phyloP scores from a whole-genome alignment of 1,139 yeast species.

The Kurtzmaniella natalensis region DNA sequence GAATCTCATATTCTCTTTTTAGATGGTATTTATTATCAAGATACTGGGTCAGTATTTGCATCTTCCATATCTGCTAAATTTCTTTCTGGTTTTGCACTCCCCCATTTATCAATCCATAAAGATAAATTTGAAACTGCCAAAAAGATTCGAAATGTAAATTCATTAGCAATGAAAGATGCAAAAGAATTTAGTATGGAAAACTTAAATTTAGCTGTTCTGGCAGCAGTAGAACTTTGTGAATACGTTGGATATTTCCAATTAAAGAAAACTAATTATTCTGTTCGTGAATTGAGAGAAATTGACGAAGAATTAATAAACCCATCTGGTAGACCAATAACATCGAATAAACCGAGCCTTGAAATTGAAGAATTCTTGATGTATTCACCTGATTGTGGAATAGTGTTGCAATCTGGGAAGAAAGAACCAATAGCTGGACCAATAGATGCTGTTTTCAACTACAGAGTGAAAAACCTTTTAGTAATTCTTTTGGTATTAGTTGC shows the following conservation, averaged over 20 bases:
- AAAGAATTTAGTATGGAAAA: constrained; percentile 21
- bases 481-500: constrained; percentile 42
- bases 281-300: constrained; percentile 50
- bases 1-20: constrained; percentile 44
- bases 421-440: constrained; percentile 51
- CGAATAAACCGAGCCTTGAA: constrained; percentile 49
- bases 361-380: constrained; percentile 58
- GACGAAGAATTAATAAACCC: constrained; percentile 74
- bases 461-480: constrained; percentile 44
- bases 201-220: constrained; percentile 32
- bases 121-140: constrained; percentile 38
- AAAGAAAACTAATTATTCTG: constrained; percentile 51
- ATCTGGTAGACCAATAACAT: constrained; percentile 66
- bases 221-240: constrained; percentile 60
- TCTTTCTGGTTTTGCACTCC: constrained; percentile 55
- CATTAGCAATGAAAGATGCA: constrained; percentile 34
- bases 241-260: constrained; percentile 65
- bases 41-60: constrained; percentile 63
- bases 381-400: constrained; percentile 85
- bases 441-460: constrained; percentile 43
- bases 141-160: constrained; percentile 36
- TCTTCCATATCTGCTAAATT: constrained; percentile 71
- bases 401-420: constrained; percentile 32
- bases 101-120: constrained; percentile 50
- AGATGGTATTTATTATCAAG: constrained; percentile 67